A percentile compares a stretch with the other conserved stretches of the same genome.
phyloP scores from a whole-genome alignment of 495 filamentous ascomycete species.

The Penicillium coprophilum region DNA sequence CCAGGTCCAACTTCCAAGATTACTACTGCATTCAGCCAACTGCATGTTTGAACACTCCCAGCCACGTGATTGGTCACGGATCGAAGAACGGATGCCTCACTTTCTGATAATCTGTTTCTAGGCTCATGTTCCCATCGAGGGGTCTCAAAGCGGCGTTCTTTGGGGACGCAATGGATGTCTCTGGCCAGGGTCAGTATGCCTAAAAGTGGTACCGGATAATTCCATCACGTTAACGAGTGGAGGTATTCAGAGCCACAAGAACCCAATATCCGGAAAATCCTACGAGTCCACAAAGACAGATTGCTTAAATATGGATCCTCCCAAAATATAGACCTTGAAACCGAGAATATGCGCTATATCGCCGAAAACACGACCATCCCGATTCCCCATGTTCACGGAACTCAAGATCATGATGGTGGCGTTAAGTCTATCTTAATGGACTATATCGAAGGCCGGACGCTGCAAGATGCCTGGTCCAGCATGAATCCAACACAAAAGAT shows the following conservation, averaged over 20 bases:
- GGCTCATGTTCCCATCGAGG: neutral
- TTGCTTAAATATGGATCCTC: constrained; percentile 6
- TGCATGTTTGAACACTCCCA: neutral
- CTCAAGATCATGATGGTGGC: neutral
- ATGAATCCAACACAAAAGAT: constrained; percentile 5
- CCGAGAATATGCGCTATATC: constrained; percentile 5
- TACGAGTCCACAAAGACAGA: constrained; percentile 1
- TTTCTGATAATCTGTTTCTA: neutral
- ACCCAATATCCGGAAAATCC: neutral
- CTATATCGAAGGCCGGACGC: constrained; percentile 4
- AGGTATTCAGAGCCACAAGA: neutral
- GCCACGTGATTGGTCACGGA: constrained; percentile 3
- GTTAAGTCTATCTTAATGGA: constrained; percentile 2
- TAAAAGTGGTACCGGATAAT: neutral
- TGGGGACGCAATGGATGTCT: neutral
- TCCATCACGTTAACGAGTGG: neutral
- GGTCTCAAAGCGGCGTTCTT: neutral
- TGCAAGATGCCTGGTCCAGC: constrained; percentile 1
- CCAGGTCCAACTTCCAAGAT: neutral
- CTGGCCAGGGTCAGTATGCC: neutral
- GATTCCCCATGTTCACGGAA: neutral
- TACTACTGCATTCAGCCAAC: constrained; percentile 2
- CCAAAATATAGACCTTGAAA: neutral
- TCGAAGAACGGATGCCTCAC: neutral
- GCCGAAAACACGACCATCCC: constrained; percentile 3